phyloP scores from a whole-genome alignment of 2,329 filamentous ascomycete genomes.

The Penicillium sp. region DNA sequence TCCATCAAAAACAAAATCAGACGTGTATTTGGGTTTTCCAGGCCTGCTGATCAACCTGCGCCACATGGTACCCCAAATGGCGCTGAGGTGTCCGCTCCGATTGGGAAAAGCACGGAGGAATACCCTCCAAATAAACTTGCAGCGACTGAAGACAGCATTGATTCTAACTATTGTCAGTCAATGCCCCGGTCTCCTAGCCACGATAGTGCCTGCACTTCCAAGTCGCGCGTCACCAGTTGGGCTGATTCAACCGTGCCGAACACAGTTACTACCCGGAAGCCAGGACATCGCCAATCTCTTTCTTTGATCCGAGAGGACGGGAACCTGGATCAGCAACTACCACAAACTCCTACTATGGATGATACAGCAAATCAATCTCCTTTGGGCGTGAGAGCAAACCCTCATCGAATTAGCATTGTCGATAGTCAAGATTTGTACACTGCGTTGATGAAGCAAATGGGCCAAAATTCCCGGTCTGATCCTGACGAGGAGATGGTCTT shows the following conservation, averaged over 20 bases:
- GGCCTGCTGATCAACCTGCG: slow-evolving; percentile 9
- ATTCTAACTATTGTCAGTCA: slow-evolving; percentile 14
- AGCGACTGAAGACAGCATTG: neutral
- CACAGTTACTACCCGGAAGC: slow-evolving; percentile 36
- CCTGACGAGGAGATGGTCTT: slow-evolving; percentile 25
- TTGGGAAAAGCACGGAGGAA: neutral
- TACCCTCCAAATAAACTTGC: neutral
- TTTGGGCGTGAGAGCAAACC: slow-evolving; percentile 9
- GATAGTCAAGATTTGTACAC: slow-evolving; percentile 44
- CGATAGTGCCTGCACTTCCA: slow-evolving; percentile 35
- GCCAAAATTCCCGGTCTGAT: slow-evolving; percentile 17
- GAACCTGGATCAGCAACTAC: slow-evolving; percentile 20
- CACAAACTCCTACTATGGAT: neutral
- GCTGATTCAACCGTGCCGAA: slow-evolving; percentile 46
- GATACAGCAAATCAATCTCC: slow-evolving; percentile 11
- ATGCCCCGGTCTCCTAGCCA: slow-evolving; percentile 28
- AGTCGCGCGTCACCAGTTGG: slow-evolving; percentile 50
- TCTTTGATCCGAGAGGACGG: slow-evolving; percentile 46
- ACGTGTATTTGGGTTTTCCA: slow-evolving; percentile 39
- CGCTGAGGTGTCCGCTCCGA: neutral
- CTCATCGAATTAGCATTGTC: slow-evolving; percentile 23
- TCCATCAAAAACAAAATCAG: slow-evolving; percentile 44
- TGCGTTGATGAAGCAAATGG: slow-evolving; percentile 43
- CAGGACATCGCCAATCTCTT: slow-evolving; percentile 36
- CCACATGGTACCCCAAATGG: neutral